These are phyloP conservation scores for Xylariales sp. DNA, from an alignment of 2,329 filamentous ascomycete species.

Conservation along the genomic window DNA sequence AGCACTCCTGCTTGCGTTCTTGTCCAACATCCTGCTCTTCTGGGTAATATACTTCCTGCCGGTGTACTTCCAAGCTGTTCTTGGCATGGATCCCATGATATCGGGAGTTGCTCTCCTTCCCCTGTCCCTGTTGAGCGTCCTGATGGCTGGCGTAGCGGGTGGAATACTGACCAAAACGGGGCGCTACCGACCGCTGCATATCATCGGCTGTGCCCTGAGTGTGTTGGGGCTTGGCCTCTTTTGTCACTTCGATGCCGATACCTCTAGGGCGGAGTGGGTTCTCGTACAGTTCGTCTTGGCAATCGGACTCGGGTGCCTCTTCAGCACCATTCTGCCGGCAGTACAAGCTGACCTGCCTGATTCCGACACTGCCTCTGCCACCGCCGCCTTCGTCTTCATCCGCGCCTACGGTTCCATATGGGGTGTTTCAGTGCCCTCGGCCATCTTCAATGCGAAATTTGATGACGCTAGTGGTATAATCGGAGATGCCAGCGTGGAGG, in stretches of 20 bases:
- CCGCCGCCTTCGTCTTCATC: not conserved
- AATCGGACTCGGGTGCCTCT: not conserved
- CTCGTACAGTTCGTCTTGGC: not conserved
- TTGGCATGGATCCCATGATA: not conserved
- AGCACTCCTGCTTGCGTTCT: conserved; percentile 1
- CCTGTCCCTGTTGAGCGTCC: not conserved
- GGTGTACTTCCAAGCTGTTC: conserved; percentile 2
- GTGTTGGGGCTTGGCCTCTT: not conserved
- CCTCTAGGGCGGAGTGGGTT: not conserved
- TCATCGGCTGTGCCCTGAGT: not conserved
- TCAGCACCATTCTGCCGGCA: not conserved
- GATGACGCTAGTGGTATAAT: not conserved
- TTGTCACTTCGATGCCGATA: not conserved
- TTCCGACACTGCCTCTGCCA: not conserved
- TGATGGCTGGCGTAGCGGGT: not conserved
- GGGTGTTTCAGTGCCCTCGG: not conserved
- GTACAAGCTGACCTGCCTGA: not conserved
- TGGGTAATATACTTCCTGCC: conserved; percentile 4
- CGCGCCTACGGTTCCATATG: not conserved
- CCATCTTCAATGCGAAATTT: not conserved
- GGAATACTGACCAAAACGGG: not conserved
- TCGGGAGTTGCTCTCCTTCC: not conserved
- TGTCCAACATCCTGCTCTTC: not conserved
- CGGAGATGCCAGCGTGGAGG: not conserved
- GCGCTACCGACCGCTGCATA: not conserved